These are phyloP conservation scores for Aspergillus sp. DNA, from an alignment of 2,329 filamentous ascomycete species.

Conservation along the genomic window DNA sequence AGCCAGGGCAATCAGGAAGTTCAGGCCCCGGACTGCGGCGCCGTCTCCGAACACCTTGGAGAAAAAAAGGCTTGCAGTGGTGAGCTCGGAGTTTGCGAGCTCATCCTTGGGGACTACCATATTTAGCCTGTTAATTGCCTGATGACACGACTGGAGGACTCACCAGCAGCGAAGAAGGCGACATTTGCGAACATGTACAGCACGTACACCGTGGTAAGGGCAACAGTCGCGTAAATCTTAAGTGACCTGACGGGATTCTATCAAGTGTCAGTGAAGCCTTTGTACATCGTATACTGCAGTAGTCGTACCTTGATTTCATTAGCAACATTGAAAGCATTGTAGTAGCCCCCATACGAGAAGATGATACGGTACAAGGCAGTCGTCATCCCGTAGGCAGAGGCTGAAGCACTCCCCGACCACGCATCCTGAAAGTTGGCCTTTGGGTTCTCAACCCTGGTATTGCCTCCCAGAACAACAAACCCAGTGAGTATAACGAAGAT, in stretches of 20 bases:
- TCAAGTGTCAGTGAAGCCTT: too few species aligned
- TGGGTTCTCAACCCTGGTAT: constrained; percentile 53
- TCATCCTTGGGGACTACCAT: constrained; percentile 49
- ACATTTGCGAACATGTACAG: constrained; percentile 61
- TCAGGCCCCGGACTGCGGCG: constrained; percentile 53
- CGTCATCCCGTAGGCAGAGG: constrained; percentile 49
- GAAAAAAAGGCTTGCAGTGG: constrained; percentile 61
- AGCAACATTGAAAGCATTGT: constrained; percentile 62
- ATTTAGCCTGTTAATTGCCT: too few species aligned
- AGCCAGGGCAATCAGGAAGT: constrained; percentile 57
- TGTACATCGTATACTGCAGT: neutral
- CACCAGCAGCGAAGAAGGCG: constrained; percentile 57
- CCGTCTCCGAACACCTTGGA: constrained; percentile 55
- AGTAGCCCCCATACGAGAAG: constrained; percentile 59
- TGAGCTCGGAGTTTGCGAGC: constrained; percentile 52
- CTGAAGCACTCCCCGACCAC: constrained; percentile 51
- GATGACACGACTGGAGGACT: neutral
- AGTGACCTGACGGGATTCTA: constrained; percentile 59
- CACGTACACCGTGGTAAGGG: constrained; percentile 52
- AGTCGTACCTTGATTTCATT: constrained; percentile 55
- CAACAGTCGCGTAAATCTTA: constrained; percentile 50
- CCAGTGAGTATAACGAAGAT: constrained; percentile 64
- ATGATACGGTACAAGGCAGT: constrained; percentile 60
- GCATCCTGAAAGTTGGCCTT: constrained; percentile 55
- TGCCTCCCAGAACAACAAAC: constrained; percentile 61